A percentile compares a stretch with the other conserved stretches of the same genome.
Conservation (phyloP, 2,329 filamentous ascomycete species). For the Nemania serpens region DNA sequence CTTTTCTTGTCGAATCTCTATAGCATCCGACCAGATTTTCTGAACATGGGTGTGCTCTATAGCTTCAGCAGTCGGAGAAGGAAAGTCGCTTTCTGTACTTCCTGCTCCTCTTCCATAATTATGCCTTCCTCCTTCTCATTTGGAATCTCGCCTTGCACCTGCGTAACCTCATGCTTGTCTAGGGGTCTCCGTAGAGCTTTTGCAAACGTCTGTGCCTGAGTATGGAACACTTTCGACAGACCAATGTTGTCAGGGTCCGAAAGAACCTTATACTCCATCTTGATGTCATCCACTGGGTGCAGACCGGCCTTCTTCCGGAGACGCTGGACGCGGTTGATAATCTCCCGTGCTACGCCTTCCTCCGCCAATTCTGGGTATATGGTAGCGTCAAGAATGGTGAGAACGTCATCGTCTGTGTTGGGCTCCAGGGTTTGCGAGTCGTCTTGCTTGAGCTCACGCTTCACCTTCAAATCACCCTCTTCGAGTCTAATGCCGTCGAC, state of each 20-base stretch:
- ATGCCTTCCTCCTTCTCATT: slow-evolving; percentile 58
- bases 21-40: not conserved
- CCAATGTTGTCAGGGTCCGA: slow-evolving; percentile 79
- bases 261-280: slow-evolving; percentile 88
- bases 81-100: slow-evolving; percentile 82
- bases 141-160: slow-evolving; percentile 61
- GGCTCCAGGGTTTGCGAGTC: slow-evolving; percentile 78
- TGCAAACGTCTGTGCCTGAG: slow-evolving; percentile 70
- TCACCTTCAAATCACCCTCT: slow-evolving; percentile 81
- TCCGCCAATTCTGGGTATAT: slow-evolving; percentile 84
- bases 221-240: slow-evolving; percentile 69
- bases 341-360: slow-evolving; percentile 87
- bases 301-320: slow-evolving; percentile 93
- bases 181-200: slow-evolving; percentile 79
- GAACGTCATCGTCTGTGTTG: slow-evolving; percentile 85
- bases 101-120: slow-evolving; percentile 82
- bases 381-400: slow-evolving; percentile 85
- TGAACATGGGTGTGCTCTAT: slow-evolving; percentile 44
- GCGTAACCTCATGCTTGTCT: slow-evolving; percentile 68
- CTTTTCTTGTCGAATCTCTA: not conserved
- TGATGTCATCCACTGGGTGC: slow-evolving; percentile 89
- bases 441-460: slow-evolving; percentile 76
- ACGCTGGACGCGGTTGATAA: slow-evolving; percentile 90
- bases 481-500: slow-evolving; percentile 87
- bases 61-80: slow-evolving; percentile 76